phyloP scores from a whole-genome alignment of 345 rosid genomes.

The Mangifera indica region DNA sequence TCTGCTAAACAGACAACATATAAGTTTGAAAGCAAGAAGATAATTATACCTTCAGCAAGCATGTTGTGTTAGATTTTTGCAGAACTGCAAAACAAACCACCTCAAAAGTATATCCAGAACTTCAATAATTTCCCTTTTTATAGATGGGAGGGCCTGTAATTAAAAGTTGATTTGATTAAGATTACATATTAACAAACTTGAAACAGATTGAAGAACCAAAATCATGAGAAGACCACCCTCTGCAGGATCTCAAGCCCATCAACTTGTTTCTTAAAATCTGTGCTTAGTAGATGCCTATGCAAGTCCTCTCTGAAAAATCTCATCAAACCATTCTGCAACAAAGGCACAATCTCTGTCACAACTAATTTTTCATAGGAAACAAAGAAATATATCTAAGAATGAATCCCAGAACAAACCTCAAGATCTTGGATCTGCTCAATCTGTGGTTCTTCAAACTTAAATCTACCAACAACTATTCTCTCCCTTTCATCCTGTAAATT shows the following conservation, averaged over 20 bases:
- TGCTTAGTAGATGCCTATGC: too few relatives aligned
- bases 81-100: conserved; percentile 93
- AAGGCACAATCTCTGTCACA: conserved; percentile 20
- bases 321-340: conserved; percentile 85
- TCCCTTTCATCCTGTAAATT: too few relatives aligned
- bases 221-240: conserved; percentile 49
- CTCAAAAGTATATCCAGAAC: conserved; percentile 81
- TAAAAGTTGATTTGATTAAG: too few relatives aligned
- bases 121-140: conserved; percentile 64
- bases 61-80: conserved; percentile 95
- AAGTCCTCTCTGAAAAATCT: too few relatives aligned
- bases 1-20: too few relatives aligned
- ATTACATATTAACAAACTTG: too few relatives aligned
- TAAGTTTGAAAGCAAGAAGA: too few relatives aligned
- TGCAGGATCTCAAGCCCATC: too few relatives aligned
- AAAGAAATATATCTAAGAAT: conserved; percentile 1
- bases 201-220: too few relatives aligned
- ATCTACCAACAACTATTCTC: too few relatives aligned
- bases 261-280: too few relatives aligned
- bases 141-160: conserved; percentile 36
- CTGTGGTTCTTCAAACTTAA: conserved; percentile 87
- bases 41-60: too few relatives aligned
- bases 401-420: conserved; percentile 59
- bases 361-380: conserved; percentile 16
- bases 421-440: conserved; percentile 95